Conservation (phyloP, 1,139 yeast genomes). For the Yamadazyma taylorii region DNA sequence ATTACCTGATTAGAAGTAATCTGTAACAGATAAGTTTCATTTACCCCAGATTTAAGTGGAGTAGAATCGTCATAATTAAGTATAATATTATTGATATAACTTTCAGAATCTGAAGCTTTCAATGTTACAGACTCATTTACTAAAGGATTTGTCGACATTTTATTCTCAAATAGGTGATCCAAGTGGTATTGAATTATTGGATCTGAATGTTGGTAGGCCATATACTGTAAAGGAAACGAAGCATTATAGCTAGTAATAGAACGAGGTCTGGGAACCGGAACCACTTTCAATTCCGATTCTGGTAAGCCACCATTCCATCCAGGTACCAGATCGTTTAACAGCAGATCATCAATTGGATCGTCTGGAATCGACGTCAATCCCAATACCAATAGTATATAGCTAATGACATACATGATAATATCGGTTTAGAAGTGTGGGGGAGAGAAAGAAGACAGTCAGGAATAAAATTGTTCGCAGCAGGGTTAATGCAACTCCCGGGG, state of each 20-base stretch:
- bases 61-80: neutral
- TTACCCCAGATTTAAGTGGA: constrained; percentile 25
- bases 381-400: too few relatives aligned
- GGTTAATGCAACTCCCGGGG: too few relatives aligned
- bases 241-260: neutral
- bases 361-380: too few relatives aligned
- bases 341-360: too few relatives aligned
- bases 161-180: neutral
- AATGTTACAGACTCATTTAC: neutral
- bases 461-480: too few relatives aligned
- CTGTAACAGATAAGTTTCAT: constrained; percentile 38
- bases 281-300: too few relatives aligned
- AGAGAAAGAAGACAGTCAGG: too few relatives aligned
- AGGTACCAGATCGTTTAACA: too few relatives aligned
- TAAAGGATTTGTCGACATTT: neutral
- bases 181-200: neutral
- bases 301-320: too few relatives aligned
- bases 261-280: neutral
- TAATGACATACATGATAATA: too few relatives aligned
- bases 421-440: too few relatives aligned
- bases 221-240: neutral
- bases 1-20: constrained; percentile 17
- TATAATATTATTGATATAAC: neutral
- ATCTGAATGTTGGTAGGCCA: neutral
- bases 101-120: neutral